phyloP scores from a whole-genome alignment of 2,329 filamentous ascomycete genomes.

The Tolypocladium pustulatum region DNA sequence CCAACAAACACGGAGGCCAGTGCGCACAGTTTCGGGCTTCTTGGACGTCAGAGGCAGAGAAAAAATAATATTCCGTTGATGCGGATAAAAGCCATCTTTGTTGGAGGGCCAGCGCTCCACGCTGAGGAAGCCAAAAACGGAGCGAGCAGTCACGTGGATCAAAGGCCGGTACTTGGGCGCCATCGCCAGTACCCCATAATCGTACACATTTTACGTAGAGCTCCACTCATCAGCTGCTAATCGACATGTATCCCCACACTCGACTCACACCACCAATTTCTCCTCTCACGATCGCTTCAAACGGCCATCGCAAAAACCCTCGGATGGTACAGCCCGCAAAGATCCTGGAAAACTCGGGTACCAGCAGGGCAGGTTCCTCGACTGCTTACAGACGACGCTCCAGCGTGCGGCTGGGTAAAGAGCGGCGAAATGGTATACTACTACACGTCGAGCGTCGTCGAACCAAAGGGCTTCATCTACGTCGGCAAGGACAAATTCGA shows the following conservation, averaged over 20 bases:
- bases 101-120: neutral
- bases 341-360: neutral
- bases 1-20: neutral
- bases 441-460: conserved; percentile 77
- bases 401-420: neutral
- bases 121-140: neutral
- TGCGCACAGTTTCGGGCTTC: neutral
- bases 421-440: conserved; percentile 75
- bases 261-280: neutral
- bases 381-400: neutral
- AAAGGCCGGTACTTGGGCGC: neutral
- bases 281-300: neutral
- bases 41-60: neutral
- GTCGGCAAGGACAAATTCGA: conserved; percentile 99
- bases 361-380: no score
- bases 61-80: neutral
- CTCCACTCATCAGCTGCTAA: neutral
- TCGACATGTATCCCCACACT: neutral
- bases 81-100: neutral
- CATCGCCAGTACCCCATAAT: neutral
- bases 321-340: neutral
- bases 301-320: neutral
- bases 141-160: neutral
- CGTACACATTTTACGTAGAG: rapidly evolving
- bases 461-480: conserved; percentile 80